Evolutionary conservation across 345 rosid genomes (phyloP).

Genomic region (Erysimum cheiranthoides): DNA sequence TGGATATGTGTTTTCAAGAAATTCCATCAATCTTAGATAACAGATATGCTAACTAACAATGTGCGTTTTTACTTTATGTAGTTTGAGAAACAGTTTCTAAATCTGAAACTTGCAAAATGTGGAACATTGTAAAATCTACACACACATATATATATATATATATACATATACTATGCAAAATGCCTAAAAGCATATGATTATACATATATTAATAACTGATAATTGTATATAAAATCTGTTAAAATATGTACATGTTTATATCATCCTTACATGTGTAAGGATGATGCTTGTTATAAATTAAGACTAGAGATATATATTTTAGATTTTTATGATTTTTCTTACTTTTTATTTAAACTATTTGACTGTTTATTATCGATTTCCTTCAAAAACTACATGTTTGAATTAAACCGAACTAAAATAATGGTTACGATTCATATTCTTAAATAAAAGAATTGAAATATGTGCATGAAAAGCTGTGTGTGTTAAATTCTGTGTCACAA

Average conservation of each 20-base stretch:
- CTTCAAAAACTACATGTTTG: no score
- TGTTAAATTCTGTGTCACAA: constrained; percentile 43
- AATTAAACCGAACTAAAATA: not conserved
- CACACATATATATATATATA: not conserved
- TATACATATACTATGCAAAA: no score
- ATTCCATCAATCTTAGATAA: not conserved
- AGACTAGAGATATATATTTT: not conserved
- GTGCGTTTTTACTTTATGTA: not conserved
- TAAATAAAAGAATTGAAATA: not conserved
- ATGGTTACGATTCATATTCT: not conserved
- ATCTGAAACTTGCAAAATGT: not conserved
- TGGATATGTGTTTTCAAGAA: not conserved
- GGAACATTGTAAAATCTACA: not conserved
- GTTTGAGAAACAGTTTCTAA: not conserved
- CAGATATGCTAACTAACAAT: no score
- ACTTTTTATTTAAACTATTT: no score
- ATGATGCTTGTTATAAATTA: not conserved
- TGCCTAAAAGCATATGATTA: not conserved
- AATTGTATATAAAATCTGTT: not conserved
- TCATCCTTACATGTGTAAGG: not conserved
- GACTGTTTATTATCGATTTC: no score
- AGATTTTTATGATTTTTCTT: not conserved
- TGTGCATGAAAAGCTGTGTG: constrained; percentile 30
- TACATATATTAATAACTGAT: not conserved
- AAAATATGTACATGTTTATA: not conserved